Conservation (phyloP, 2,329 filamentous ascomycete species). For the Aspergillus tamarii region DNA sequence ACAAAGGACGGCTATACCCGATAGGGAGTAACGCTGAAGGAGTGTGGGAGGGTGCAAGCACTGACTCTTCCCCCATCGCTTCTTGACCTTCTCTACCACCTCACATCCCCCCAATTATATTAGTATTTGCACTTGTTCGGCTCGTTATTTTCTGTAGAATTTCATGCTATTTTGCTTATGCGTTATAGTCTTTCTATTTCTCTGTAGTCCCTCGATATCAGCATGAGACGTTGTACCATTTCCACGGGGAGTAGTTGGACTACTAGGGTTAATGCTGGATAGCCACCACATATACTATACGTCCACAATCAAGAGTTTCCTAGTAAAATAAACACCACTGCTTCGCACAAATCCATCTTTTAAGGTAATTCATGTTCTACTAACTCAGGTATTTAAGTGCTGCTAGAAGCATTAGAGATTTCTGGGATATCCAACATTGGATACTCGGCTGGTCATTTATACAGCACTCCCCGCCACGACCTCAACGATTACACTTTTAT, state of each 20-base stretch:
- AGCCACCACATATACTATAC: neutral
- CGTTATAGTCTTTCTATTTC: neutral
- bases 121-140: conserved; percentile 69
- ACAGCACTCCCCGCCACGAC: neutral
- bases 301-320: neutral
- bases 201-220: neutral
- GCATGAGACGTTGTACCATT: neutral
- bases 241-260: neutral
- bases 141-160: conserved; percentile 51
- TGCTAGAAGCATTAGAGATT: neutral
- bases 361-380: neutral
- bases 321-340: neutral
- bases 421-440: neutral
- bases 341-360: neutral
- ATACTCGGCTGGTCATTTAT: neutral
- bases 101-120: conserved; percentile 38
- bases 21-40: conserved; percentile 23
- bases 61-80: conserved; percentile 26
- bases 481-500: neutral
- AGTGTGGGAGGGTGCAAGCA: neutral
- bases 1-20: conserved; percentile 33
- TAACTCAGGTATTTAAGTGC: neutral
- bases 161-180: conserved; percentile 14
- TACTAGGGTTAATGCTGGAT: conserved; percentile 1
- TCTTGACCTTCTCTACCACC: conserved; percentile 8